A percentile compares a stretch with the other conserved stretches of the same genome.
phyloP scores from a whole-genome alignment of 1,284 basidiomycete genomes.

The Ustilago bromivora region DNA sequence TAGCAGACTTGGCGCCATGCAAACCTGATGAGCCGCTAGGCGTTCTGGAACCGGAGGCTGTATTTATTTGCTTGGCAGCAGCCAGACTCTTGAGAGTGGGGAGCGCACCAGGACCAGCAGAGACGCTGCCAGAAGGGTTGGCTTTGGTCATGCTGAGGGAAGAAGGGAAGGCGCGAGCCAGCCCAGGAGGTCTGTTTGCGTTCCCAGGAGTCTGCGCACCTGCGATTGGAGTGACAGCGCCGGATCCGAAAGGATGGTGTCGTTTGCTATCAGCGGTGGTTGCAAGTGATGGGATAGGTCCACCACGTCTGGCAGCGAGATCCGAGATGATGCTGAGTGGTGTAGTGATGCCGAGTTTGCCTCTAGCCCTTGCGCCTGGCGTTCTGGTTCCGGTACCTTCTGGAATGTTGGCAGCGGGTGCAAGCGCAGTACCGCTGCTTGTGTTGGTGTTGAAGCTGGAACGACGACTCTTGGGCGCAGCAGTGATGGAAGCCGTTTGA shows the following conservation, averaged over 20 bases:
- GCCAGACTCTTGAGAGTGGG: slow-evolving; percentile 36
- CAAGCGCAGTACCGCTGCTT: slow-evolving; percentile 42
- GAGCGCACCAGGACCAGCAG: slow-evolving; percentile 40
- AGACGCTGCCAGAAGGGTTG: slow-evolving; percentile 15
- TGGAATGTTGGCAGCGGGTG: slow-evolving; percentile 20
- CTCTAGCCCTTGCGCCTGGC: slow-evolving; percentile 54
- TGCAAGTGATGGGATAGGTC: slow-evolving; percentile 35
- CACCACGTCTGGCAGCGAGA: slow-evolving; percentile 61
- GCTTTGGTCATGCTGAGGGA: slow-evolving; percentile 56
- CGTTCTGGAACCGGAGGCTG: slow-evolving; percentile 28
- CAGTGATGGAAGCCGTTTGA: slow-evolving; percentile 9
- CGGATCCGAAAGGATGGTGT: slow-evolving; percentile 64
- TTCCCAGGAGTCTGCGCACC: slow-evolving; percentile 57
- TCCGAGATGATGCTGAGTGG: slow-evolving; percentile 69
- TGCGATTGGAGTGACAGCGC: slow-evolving; percentile 61
- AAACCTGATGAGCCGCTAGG: slow-evolving; percentile 15
- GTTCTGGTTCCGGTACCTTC: slow-evolving; percentile 49
- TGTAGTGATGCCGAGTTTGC: slow-evolving; percentile 56
- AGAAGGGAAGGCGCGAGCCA: slow-evolving; percentile 38
- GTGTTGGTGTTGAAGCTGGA: slow-evolving; percentile 49
- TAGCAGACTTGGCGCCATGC: slow-evolving; percentile 25
- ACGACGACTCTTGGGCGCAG: slow-evolving; percentile 38
- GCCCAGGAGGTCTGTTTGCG: slow-evolving; percentile 34
- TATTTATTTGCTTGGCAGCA: slow-evolving; percentile 15
- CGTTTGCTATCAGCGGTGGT: slow-evolving; percentile 52